These are phyloP conservation scores for Lomentospora prolificans DNA, from an alignment of 2,329 filamentous ascomycete species.

Conservation along the genomic window DNA sequence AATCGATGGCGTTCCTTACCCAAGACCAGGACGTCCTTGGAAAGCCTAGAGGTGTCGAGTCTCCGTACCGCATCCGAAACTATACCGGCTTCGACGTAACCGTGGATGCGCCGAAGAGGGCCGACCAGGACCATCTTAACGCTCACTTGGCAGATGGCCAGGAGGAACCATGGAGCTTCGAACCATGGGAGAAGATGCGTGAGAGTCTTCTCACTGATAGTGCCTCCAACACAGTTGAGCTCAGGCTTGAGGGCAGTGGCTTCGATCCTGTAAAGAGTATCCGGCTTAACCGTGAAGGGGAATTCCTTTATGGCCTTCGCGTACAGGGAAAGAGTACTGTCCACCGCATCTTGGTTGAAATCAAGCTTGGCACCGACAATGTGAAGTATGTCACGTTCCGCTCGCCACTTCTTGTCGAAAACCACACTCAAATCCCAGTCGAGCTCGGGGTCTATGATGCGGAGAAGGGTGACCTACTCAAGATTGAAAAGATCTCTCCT, in stretches of 20 bases:
- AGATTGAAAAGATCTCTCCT: constrained; percentile 94
- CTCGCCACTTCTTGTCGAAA: constrained; percentile 85
- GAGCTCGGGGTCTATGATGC: constrained; percentile 87
- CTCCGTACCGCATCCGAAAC: constrained; percentile 88
- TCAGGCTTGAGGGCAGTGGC: constrained; percentile 83
- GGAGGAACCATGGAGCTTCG: constrained; percentile 91
- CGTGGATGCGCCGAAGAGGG: constrained; percentile 28
- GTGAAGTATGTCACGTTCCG: constrained; percentile 96
- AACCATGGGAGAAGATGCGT: constrained; percentile 92
- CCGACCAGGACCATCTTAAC: constrained; percentile 40
- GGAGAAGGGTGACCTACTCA: constrained; percentile 79
- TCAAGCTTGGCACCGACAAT: constrained; percentile 84
- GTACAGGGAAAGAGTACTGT: constrained; percentile 77
- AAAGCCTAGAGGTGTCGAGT: constrained; percentile 83
- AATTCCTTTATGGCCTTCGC: constrained; percentile 78
- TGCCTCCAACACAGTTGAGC: constrained; percentile 65
- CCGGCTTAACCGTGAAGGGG: constrained; percentile 86
- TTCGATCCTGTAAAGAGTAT: constrained; percentile 88
- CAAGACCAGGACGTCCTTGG: constrained; percentile 77
- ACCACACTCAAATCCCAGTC: constrained; percentile 91
- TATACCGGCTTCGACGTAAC: constrained; percentile 89
- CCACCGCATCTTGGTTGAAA: constrained; percentile 85
- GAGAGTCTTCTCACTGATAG: constrained; percentile 83
- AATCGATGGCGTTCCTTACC: constrained; percentile 83
- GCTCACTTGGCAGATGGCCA: constrained; percentile 78